phyloP scores from a whole-genome alignment of 768 basidiomycete species.

The Collybia nuda region DNA sequence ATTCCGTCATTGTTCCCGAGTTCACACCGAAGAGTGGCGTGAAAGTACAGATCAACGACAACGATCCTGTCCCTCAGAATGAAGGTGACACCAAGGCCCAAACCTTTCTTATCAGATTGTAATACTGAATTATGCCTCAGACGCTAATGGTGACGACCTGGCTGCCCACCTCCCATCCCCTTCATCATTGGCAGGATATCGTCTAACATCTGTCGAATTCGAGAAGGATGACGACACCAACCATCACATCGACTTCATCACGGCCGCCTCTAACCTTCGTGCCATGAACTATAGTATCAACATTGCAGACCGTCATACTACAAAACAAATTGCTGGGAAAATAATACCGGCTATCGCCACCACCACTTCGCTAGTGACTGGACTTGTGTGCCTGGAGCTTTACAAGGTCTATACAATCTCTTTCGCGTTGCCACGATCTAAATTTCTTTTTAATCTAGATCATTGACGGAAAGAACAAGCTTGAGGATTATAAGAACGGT shows the following conservation, averaged over 20 bases:
- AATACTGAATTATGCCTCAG: constrained; percentile 24
- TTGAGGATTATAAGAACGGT: constrained; percentile 97
- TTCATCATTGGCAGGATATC: constrained; percentile 93
- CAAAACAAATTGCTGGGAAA: constrained; percentile 98
- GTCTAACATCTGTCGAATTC: constrained; percentile 92
- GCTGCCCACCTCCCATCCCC: constrained; percentile 79
- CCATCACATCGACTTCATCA: constrained; percentile 98
- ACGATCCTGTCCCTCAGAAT: constrained; percentile 75
- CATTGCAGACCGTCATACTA: constrained; percentile 84
- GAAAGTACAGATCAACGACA: constrained; percentile 92
- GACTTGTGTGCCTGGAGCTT: constrained; percentile 91
- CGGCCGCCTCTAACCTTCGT: constrained; percentile 93
- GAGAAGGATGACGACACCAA: constrained; percentile 99
- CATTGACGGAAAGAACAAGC: constrained; percentile 91
- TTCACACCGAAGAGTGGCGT: constrained; percentile 93
- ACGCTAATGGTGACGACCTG: constrained; percentile 55
- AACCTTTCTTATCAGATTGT: background rate
- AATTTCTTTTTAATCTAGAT: constrained; percentile 47
- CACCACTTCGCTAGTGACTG: constrained; percentile 94
- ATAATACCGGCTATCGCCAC: constrained; percentile 99
- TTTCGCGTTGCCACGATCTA: background rate
- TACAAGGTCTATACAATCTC: constrained; percentile 70
- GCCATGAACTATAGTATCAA: constrained; percentile 93
- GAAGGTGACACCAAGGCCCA: constrained; percentile 35
- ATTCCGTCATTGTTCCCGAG: constrained; percentile 82